phyloP scores from a whole-genome alignment of 176 grass and related monocot species.

The Olyra latifolia region DNA sequence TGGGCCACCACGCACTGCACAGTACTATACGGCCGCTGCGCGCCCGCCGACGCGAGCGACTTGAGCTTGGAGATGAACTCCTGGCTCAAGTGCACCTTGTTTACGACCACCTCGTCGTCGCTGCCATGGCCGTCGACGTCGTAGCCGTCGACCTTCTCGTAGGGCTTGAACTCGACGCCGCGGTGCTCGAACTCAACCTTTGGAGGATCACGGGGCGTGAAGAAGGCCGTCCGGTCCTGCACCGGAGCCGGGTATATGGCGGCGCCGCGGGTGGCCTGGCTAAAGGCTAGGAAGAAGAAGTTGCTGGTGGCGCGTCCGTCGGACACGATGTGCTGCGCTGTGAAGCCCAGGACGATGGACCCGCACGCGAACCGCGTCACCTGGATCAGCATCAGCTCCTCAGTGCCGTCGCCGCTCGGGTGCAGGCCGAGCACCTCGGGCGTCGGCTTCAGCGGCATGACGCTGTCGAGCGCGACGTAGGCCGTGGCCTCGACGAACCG shows the following conservation, averaged over 20 bases:
- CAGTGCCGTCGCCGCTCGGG: background rate
- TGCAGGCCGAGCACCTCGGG: background rate
- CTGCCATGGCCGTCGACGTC: background rate
- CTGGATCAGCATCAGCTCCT: constrained; percentile 29
- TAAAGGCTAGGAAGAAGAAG: constrained; percentile 36
- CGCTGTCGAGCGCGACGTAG: background rate
- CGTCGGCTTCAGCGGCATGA: background rate
- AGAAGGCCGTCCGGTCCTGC: constrained; percentile 30
- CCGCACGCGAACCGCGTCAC: constrained; percentile 31
- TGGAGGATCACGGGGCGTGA: background rate
- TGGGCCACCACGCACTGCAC: constrained; percentile 35
- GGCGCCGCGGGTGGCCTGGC: constrained; percentile 38
- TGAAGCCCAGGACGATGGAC: constrained; percentile 21
- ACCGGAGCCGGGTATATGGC: constrained; percentile 15
- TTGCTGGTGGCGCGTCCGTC: constrained; percentile 34
- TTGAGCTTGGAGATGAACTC: constrained; percentile 37
- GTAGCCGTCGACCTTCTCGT: background rate
- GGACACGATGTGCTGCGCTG: constrained; percentile 31
- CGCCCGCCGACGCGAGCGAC: constrained; percentile 6
- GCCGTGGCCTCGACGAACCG: constrained; percentile 28
- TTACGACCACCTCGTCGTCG: constrained; percentile 19
- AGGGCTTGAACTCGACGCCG: constrained; percentile 35
- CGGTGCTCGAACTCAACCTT: constrained; percentile 33
- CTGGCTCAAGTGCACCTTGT: constrained; percentile 24
- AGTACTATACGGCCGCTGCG: constrained; percentile 28